Conservation (phyloP, 1,284 basidiomycete genomes). For the Fomitopsis pinicola region DNA sequence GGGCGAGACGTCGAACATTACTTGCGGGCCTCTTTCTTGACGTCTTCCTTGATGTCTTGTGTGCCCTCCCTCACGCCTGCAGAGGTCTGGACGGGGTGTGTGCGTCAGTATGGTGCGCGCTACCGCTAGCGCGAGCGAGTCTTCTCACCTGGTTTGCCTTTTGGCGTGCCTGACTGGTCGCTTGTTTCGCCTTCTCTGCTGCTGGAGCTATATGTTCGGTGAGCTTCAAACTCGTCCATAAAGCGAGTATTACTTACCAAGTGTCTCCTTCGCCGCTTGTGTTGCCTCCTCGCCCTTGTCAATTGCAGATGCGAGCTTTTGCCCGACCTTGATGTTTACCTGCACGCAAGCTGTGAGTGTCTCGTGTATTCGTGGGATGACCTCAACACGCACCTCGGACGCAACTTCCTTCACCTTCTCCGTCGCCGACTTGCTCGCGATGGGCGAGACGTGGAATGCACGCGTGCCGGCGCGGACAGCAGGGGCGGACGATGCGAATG, state of each 20-base stretch:
- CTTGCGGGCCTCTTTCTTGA: conserved; percentile 38
- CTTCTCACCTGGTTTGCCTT: conserved; percentile 41
- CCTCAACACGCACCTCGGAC: conserved; percentile 39
- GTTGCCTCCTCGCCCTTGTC: conserved; percentile 59
- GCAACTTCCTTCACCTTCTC: conserved; percentile 63
- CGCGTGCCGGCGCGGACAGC: conserved; percentile 24
- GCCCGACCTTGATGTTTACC: conserved; percentile 61
- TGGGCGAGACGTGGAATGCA: conserved; percentile 44
- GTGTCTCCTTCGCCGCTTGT: conserved; percentile 47
- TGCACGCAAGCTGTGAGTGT: conserved; percentile 18
- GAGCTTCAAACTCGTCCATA: background rate
- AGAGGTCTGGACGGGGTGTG: conserved; percentile 32
- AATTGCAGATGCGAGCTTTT: conserved; percentile 57
- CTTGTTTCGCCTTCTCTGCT: conserved; percentile 27
- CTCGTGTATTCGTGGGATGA: background rate
- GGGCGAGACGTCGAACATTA: conserved; percentile 15
- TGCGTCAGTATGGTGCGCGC: background rate
- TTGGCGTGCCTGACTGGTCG: conserved; percentile 31
- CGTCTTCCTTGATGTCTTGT: conserved; percentile 36
- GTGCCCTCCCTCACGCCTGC: conserved; percentile 39
- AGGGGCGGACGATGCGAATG: conserved; percentile 14
- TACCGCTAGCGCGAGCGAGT: background rate
- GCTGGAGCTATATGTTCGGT: conserved; percentile 12
- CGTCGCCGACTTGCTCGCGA: conserved; percentile 45
- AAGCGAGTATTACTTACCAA: conserved; percentile 34